These are phyloP conservation scores for Elaeis guineensis DNA, from an alignment of 176 grass and related monocot species.

Conservation along the genomic window DNA sequence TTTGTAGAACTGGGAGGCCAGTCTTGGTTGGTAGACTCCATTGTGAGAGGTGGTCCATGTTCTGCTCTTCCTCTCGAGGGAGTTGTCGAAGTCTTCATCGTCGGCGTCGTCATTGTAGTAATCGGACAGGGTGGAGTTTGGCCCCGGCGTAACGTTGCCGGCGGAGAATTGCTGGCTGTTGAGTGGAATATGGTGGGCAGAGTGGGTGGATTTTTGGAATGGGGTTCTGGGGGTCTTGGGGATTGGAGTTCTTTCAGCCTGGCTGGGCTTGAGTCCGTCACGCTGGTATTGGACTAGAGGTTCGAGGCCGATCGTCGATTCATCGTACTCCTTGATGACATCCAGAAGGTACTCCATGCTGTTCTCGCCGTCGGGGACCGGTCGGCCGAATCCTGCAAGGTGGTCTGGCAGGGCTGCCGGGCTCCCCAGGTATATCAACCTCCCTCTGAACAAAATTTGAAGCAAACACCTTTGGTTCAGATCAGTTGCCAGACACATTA, in stretches of 20 bases:
- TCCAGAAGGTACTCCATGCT: conserved; percentile 68
- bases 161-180: conserved; percentile 53
- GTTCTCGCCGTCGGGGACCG: conserved; percentile 60
- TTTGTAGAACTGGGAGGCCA: conserved; percentile 70
- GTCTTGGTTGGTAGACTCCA: conserved; percentile 32
- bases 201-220: conserved; percentile 37
- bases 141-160: conserved; percentile 20
- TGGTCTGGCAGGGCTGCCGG: conserved; percentile 36
- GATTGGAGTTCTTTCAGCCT: conserved; percentile 44
- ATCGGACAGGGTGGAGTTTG: conserved; percentile 28
- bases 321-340: conserved; percentile 68
- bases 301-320: conserved; percentile 50
- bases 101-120: conserved; percentile 29
- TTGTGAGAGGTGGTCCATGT: conserved; percentile 23
- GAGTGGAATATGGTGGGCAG: conserved; percentile 38
- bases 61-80: conserved; percentile 35
- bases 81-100: conserved; percentile 43
- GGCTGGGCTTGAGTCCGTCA: conserved; percentile 38
- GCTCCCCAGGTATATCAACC: conserved; percentile 46
- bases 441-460: conserved; percentile 31
- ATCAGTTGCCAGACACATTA: too few relatives aligned
- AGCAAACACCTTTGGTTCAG: background rate
- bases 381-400: conserved; percentile 46
- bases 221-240: conserved; percentile 36
- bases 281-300: conserved; percentile 60